phyloP scores from a whole-genome alignment of 805 yeast species.

The Millerozyma miso region DNA sequence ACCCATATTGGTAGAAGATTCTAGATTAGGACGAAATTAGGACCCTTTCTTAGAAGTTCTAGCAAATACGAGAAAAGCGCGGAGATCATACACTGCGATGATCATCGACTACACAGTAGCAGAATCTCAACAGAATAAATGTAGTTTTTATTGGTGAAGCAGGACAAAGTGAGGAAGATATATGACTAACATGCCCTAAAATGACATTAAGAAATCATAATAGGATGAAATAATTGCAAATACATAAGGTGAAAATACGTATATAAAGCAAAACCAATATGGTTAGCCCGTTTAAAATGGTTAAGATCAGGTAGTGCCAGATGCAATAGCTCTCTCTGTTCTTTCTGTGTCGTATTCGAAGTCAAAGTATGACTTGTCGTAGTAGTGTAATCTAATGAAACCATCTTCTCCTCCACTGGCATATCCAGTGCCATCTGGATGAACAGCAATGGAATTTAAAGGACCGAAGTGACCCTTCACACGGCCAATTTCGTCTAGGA shows the following conservation, averaged over 20 bases:
- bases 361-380: constrained; percentile 89
- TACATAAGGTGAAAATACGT: background rate
- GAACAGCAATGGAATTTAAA: constrained; percentile 85
- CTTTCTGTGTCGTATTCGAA: constrained; percentile 90
- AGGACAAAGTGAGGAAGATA: background rate
- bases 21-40: background rate
- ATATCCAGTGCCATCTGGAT: constrained; percentile 89
- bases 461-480: constrained; percentile 99
- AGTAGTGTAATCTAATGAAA: constrained; percentile 87
- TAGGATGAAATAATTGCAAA: background rate
- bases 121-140: background rate
- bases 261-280: background rate
- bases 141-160: background rate
- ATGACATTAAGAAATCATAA: background rate
- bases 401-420: constrained; percentile 99
- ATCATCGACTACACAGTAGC: background rate
- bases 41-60: background rate
- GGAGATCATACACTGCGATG: background rate
- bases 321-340: constrained; percentile 53
- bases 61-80: background rate
- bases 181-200: background rate
- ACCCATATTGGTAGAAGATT: background rate
- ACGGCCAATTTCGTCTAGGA: constrained; percentile 94
- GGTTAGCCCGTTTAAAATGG: background rate
- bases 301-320: constrained; percentile 19